phyloP scores from a whole-genome alignment of 2,329 filamentous ascomycete species.

The Colletotrichum sp. region DNA sequence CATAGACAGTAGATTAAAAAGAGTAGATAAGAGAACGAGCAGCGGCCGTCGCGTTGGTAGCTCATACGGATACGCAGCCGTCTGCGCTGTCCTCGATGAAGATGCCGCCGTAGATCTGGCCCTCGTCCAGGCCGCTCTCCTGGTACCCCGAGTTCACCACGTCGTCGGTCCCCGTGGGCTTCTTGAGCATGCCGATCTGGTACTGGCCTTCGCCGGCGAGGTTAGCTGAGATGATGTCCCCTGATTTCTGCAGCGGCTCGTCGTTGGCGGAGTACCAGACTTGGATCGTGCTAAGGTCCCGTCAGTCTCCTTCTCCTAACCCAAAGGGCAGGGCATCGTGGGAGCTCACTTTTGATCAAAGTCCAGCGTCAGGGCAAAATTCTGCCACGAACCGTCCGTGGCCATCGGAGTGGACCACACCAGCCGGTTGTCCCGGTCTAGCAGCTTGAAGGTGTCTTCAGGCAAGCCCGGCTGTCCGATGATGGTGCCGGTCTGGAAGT shows the following conservation, averaged over 20 bases:
- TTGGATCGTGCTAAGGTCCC: constrained; percentile 19
- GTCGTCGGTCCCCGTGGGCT: constrained; percentile 54
- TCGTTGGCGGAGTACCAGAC: constrained; percentile 19
- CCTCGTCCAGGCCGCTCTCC: constrained; percentile 49
- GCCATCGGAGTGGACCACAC: constrained; percentile 21
- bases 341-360: constrained; percentile 12
- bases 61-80: constrained; percentile 44
- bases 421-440: constrained; percentile 17
- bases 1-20: not conserved
- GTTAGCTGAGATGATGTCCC: not conserved
- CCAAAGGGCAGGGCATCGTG: not conserved
- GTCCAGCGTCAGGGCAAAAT: constrained; percentile 24
- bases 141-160: constrained; percentile 56
- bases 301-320: not conserved
- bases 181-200: constrained; percentile 66
- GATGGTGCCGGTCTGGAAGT: constrained; percentile 39
- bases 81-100: constrained; percentile 52
- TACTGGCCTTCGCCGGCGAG: constrained; percentile 25
- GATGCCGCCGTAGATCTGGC: constrained; percentile 54
- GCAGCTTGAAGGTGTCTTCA: constrained; percentile 15
- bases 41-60: not conserved
- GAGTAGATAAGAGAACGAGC: not conserved
- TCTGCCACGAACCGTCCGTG: constrained; percentile 21
- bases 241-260: constrained; percentile 1
- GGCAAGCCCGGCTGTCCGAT: constrained; percentile 22